These are phyloP conservation scores for Kalaharituber pfeilii DNA, from an alignment of 2,329 filamentous ascomycete genomes.

Conservation along the genomic window DNA sequence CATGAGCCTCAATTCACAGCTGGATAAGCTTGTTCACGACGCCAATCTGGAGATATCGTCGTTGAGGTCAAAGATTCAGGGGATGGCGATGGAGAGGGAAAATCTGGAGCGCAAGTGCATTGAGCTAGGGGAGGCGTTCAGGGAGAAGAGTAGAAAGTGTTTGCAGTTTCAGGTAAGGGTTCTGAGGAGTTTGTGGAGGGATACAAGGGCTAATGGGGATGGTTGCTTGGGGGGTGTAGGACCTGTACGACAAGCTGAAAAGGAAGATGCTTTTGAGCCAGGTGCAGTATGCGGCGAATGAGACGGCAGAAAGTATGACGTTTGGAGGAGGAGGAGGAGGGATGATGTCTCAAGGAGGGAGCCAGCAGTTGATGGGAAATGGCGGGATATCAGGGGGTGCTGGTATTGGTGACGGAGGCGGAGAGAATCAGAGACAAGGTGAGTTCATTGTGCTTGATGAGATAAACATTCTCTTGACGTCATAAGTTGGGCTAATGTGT, in stretches of 20 bases:
- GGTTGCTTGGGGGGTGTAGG: conserved; percentile 20
- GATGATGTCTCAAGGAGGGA: not conserved
- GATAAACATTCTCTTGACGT: too few species aligned
- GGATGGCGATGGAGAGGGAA: conserved; percentile 44
- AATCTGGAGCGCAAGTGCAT: conserved; percentile 52
- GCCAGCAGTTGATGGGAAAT: too few species aligned
- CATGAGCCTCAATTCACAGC: conserved; percentile 41
- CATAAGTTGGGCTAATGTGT: too few species aligned
- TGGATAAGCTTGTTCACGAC: conserved; percentile 57
- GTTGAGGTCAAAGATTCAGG: conserved; percentile 42
- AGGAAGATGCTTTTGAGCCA: conserved; percentile 38
- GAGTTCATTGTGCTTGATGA: too few species aligned
- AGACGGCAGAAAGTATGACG: conserved; percentile 29
- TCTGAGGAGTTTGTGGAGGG: not conserved
- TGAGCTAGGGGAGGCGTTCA: conserved; percentile 47
- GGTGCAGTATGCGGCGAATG: conserved; percentile 38
- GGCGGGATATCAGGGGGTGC: not conserved
- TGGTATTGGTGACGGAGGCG: not conserved
- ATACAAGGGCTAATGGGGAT: not conserved
- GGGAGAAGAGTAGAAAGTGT: conserved; percentile 53
- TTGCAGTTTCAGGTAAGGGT: conserved; percentile 41
- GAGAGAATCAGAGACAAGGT: too few species aligned
- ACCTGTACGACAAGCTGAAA: conserved; percentile 45
- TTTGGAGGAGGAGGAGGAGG: not conserved
- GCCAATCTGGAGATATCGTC: conserved; percentile 54